A percentile compares a stretch with the other conserved stretches of the same genome.
These are phyloP conservation scores for Aspergillus cristatus DNA, from an alignment of 495 filamentous ascomycete species.

Conservation along the genomic window DNA sequence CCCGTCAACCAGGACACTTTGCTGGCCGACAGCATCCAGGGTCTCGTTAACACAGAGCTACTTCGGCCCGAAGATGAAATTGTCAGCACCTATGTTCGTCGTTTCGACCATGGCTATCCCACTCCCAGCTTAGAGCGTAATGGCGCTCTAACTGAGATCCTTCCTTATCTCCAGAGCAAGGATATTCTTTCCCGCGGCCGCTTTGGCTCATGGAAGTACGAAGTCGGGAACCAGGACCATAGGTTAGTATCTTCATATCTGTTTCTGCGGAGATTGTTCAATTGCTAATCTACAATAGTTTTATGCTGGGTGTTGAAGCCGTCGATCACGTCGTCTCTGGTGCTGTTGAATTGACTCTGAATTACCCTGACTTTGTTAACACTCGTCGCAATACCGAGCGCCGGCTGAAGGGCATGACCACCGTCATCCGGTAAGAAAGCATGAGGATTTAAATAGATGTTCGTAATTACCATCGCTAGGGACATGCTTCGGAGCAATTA, in stretches of 20 bases:
- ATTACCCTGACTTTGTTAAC: constrained; percentile 92
- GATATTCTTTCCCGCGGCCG: constrained; percentile 83
- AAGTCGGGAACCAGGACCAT: constrained; percentile 83
- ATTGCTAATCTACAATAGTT: constrained; percentile 32
- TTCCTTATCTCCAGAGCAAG: constrained; percentile 69
- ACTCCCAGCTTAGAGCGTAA: constrained; percentile 81
- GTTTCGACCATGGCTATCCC: constrained; percentile 89
- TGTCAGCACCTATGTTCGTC: constrained; percentile 81
- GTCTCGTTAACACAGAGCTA: constrained; percentile 82
- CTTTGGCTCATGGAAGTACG: constrained; percentile 86
- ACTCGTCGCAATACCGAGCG: constrained; percentile 66
- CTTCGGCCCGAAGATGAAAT: constrained; percentile 74
- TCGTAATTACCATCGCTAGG: no score
- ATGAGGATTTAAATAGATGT: no score
- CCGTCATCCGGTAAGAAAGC: neutral
- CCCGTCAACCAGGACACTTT: constrained; percentile 65
- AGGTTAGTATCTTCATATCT: neutral
- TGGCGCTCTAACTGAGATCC: constrained; percentile 68
- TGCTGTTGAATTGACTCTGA: constrained; percentile 75
- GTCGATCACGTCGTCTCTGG: constrained; percentile 78
- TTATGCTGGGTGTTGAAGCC: constrained; percentile 88
- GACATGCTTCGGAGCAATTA: no score
- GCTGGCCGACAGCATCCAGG: constrained; percentile 72
- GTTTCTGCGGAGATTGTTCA: no score
- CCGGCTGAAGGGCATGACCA: constrained; percentile 39